Conservation (phyloP, 2,329 filamentous ascomycete genomes). For the Coniochaeta prunicola region DNA sequence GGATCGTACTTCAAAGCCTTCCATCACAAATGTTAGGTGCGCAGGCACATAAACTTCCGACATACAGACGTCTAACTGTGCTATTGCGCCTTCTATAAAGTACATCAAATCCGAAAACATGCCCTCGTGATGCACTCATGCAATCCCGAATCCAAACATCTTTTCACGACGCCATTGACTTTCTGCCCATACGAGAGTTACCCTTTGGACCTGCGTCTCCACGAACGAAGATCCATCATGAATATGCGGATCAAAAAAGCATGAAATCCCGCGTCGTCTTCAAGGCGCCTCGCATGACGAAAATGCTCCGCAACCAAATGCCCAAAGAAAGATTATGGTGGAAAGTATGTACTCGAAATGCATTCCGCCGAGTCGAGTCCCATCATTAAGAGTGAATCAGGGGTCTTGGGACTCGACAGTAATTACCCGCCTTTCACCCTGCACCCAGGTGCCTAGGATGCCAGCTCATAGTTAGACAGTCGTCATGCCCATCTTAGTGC, state of each 20-base stretch:
- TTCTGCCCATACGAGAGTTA: neutral
- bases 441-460: neutral
- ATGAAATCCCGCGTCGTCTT: neutral
- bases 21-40: neutral
- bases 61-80: neutral
- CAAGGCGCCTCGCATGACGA: neutral
- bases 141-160: neutral
- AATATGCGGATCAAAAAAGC: neutral
- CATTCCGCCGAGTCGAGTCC: neutral
- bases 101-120: neutral
- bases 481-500: constrained; percentile 39
- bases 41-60: neutral
- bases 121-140: neutral
- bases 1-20: neutral
- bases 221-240: neutral
- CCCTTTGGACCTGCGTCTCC: neutral
- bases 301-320: neutral
- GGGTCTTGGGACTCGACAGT: neutral
- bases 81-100: neutral
- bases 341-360: neutral
- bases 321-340: neutral
- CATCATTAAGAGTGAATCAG: neutral
- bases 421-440: neutral
- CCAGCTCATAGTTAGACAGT: constrained; percentile 5
- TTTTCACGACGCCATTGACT: neutral